Base-by-base conservation (phyloP, 139 green algal species). In the Closterium sp. region DNA sequence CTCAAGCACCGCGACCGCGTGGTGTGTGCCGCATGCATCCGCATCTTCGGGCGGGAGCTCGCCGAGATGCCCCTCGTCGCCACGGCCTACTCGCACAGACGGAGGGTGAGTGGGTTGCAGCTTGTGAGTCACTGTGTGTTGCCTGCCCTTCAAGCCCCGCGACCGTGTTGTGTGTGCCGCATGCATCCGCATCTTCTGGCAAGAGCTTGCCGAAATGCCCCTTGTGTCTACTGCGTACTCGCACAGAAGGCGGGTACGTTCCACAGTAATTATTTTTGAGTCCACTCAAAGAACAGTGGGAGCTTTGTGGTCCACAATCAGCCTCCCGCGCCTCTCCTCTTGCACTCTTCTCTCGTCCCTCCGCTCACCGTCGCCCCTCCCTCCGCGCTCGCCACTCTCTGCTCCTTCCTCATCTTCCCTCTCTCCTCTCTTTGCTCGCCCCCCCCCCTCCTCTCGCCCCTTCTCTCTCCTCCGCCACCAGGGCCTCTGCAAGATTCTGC, bases 61-160 rank as follows among this genome's bases (percentile, higher is more conserved):
- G 97, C 97, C 4, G 97, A 99, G 96, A 93, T 99, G 92, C 97
- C 97, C 19, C 95, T 99, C 23, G 95, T 99, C 3, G 97, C 97
- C 25, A 99, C 97, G 0, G 92, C 93, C 32, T 86, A 87, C n/a
- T 92, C 94, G 32, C 95, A 95, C 21, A 93, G 97, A 69, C 93
- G 97, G 36, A 89, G 93, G 91, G 86, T 91, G 19, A 66, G 38
- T n/a, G n/a, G n/a, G n/a, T n/a, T n/a, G n/a, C n/a, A n/a, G n/a
- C n/a, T n/a, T n/a, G n/a, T n/a, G n/a, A n/a, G n/a, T n/a, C n/a
- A n/a, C n/a, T n/a, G n/a, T n/a, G n/a, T n/a, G n/a, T n/a, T n/a
- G n/a, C n/a, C n/a, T n/a, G n/a, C n/a, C n/a, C n/a, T n/a, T 99
- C 86, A 94, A 95, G 19, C 94, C 97, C 95, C 8, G 43, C 8